Evolutionary conservation across 352 stramenopile species (phyloP).

Genomic region (Globisporangium ultimum): DNA sequence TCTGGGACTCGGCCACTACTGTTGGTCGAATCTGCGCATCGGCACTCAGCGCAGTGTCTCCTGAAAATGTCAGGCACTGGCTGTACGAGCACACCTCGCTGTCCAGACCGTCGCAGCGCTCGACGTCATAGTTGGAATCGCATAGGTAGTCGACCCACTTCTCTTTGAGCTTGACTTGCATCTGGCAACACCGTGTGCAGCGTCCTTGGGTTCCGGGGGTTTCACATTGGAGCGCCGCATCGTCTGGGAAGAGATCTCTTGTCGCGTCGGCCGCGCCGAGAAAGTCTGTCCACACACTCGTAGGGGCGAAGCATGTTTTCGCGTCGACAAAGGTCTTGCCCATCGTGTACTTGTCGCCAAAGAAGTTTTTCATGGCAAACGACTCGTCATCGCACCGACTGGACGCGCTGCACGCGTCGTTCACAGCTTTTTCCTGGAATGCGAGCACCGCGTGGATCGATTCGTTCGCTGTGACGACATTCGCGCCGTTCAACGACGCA

Average conservation of each 20-base stretch:
- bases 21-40: conserved; percentile 1
- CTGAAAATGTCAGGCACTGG: conserved; percentile 10
- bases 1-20: conserved; percentile 9
- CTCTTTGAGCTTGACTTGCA: conserved; percentile 19
- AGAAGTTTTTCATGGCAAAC: conserved; percentile 17
- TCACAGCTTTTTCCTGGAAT: conserved; percentile 35
- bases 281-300: conserved; percentile 11
- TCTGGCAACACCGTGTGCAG: conserved; percentile 21
- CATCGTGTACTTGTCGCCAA: conserved; percentile 3
- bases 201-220: conserved; percentile 2
- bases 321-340: background rate
- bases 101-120: conserved; percentile 13
- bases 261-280: background rate
- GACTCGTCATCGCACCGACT: conserved; percentile 20
- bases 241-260: background rate
- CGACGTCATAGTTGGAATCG: conserved; percentile 19
- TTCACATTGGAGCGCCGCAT: conserved; percentile 1
- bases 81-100: conserved; percentile 12
- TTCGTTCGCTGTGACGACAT: conserved; percentile 23
- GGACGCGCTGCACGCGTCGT: conserved; percentile 38
- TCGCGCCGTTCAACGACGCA: conserved; percentile 11
- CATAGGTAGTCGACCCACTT: conserved; percentile 21
- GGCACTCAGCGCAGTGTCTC: conserved; percentile 3
- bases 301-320: conserved; percentile 10
- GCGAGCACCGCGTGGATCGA: conserved; percentile 32